Evolutionary conservation across 2,329 filamentous ascomycete species (phyloP), one percentile per base, ranked within the genome.

Genomic region (Neonectria coccinea): DNA sequence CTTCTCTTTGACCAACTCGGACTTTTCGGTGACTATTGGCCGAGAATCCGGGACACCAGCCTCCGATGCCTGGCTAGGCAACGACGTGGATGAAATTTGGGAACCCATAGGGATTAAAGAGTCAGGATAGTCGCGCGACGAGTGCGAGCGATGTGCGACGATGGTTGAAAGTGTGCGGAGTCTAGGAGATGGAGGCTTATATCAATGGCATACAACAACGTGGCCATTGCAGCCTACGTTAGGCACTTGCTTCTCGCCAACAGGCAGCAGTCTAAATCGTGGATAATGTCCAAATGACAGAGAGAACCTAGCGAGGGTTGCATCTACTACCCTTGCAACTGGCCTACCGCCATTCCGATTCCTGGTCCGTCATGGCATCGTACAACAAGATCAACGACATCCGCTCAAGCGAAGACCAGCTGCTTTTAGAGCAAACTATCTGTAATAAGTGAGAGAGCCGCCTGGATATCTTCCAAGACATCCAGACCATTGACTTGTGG

Each of bases 221-320:
- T 18, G 78, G 78, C 3, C 74, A n/a, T 81, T 20, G 75, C 74
- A 9, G 76, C 77, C 5, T 79, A 74, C 3, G 79, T 81, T 56
- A 82, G 82, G 69, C 80, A 82, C 61, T 82, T 62, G 75, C 78
- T 5, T 79, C 78, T 36, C 80, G 81, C 69, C 79, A 81, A 42
- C 69, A 72, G 29, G 73, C 73, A 9, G 64, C 56, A 1, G 61
- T 65, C 58, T 56, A 67, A 5, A 52, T 71, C 2, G 67, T 70
- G 6, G 67, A 69, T n/a, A 57, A 64, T 6, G 50, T 67, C 11
- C 44, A 42, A 6, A 55, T 61, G 12, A 56, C 60, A 2, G 58
- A 60, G 18, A 31, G 69, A 9, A 66, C 69, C 0, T 20, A 71
- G 2, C 60, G 69, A 0, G 70, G 68, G 27, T 22, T 75, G 3